Evolutionary conservation across 345 rosid species (phyloP), one percentile per base, ranked within the genome.

Genomic region (Sonneratia caseolaris): DNA sequence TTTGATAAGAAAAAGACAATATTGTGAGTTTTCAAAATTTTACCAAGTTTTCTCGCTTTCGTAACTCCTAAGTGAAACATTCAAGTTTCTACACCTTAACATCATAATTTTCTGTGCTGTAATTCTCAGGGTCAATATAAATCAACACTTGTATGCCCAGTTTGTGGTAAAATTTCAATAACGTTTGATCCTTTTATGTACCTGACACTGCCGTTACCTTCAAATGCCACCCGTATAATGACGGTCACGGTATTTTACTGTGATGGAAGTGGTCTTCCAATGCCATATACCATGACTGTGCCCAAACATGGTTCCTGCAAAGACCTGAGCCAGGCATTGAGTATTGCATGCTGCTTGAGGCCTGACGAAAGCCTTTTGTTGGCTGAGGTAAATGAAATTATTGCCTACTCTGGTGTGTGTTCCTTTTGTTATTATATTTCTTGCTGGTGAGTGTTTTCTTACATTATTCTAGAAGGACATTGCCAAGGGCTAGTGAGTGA

Each of bases 161-260:
- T 72, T 72, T 94, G 98, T 80, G 78, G 86, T 74, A 90, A 94
- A 79, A 82, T 89, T 73, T 94, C 98, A 43, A 80, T 91, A 76
- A 94, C 97, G 38, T 94, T 90, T 75, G 98, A 94, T 74, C 98
- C 98, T 62, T 91, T 94, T 76, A 94, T 94, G 98, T 90, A 91
- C 79, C 82, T 94, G 72, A 82, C 97, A 21, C 73, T 94, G 87
- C 97, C 97, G 19, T 80, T 94, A 62, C 97, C 97, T 72, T 87
- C 97, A 71, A 87, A 83, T 73, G 84, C 81, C 71, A 86, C 92
- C 45, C 89, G 97, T 75, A 75, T 86, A 48, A 91, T 94, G 87
- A 91, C 91, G 18, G 91, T 91, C 57, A 86, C 97, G 13, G 86
- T 91, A 72, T 87, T 91, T 84, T 84, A 82, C 68, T 84, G 84